phyloP scores from a whole-genome alignment of 805 yeast genomes.

The Metschnikowia vanudenii region DNA sequence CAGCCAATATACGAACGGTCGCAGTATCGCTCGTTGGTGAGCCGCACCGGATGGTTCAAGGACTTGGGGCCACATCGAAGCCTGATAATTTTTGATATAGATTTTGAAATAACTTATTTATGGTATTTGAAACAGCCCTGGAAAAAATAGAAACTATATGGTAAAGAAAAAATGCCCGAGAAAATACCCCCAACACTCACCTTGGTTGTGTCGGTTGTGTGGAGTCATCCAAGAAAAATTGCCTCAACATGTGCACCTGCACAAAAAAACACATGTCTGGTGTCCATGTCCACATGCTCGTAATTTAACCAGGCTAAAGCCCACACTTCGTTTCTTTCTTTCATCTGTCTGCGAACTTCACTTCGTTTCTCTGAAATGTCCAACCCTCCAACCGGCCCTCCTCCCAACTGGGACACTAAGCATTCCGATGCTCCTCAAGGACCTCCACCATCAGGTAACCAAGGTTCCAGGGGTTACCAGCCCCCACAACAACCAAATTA shows the following conservation, averaged over 20 bases:
- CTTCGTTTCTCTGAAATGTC: constrained; percentile 12
- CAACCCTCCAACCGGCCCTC: constrained; percentile 30
- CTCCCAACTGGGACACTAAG: constrained; percentile 26
- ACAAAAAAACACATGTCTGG: not conserved
- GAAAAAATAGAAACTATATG: no score
- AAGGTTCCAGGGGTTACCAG: constrained; percentile 23
- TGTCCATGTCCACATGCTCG: not conserved
- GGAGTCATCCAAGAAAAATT: not conserved
- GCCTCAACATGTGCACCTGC: constrained; percentile 17
- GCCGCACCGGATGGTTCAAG: no score
- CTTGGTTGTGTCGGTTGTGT: no score
- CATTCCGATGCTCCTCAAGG: constrained; percentile 16
- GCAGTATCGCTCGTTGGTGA: no score
- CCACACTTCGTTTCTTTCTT: not conserved
- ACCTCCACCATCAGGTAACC: constrained; percentile 16
- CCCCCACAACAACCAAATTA: constrained; percentile 19
- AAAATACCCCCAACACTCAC: no score
- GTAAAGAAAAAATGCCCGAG: no score
- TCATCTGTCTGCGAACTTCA: not conserved
- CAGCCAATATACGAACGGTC: not conserved
- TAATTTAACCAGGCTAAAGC: not conserved
- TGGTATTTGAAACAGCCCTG: no score
- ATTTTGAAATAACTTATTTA: no score
- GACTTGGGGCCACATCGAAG: no score
- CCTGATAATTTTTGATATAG: no score